These are phyloP conservation scores for Spergularia bocconei DNA, from an alignment of 148 eudicot species.

Conservation along the genomic window DNA sequence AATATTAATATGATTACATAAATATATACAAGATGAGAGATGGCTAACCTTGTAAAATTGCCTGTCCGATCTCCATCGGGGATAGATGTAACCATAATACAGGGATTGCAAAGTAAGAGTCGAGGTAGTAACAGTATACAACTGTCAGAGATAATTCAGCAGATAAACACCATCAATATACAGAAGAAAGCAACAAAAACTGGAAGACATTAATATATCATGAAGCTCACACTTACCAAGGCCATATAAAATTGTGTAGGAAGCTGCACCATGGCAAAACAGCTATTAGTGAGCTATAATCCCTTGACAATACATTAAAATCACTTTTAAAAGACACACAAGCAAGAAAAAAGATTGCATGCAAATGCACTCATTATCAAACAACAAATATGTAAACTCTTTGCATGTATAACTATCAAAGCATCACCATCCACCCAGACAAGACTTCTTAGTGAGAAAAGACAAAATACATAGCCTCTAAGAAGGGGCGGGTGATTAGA, in stretches of 20 bases:
- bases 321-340: background rate
- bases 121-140: slow-evolving; percentile 55
- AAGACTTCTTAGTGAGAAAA: background rate
- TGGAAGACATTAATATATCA: background rate
- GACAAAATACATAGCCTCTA: background rate
- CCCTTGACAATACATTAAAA: background rate
- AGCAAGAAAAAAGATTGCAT: background rate
- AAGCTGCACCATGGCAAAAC: slow-evolving; percentile 48
- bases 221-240: slow-evolving; percentile 41
- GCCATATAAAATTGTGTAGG: slow-evolving; percentile 83
- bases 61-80: slow-evolving; percentile 41
- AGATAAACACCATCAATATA: background rate
- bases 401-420: too few relatives aligned
- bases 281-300: slow-evolving; percentile 9
- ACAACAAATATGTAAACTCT: background rate
- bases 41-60: slow-evolving; percentile 42
- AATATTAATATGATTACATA: background rate
- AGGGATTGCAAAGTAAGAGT: slow-evolving; percentile 53
- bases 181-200: background rate
- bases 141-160: slow-evolving; percentile 35
- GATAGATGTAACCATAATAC: slow-evolving; percentile 61
- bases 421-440: too few relatives aligned
- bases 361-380: background rate
- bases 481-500: background rate
- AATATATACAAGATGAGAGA: background rate